A percentile compares a stretch with the other conserved stretches of the same genome.
phyloP scores from a whole-genome alignment of 2,329 filamentous ascomycete species.

The Talaromyces pinophilus region DNA sequence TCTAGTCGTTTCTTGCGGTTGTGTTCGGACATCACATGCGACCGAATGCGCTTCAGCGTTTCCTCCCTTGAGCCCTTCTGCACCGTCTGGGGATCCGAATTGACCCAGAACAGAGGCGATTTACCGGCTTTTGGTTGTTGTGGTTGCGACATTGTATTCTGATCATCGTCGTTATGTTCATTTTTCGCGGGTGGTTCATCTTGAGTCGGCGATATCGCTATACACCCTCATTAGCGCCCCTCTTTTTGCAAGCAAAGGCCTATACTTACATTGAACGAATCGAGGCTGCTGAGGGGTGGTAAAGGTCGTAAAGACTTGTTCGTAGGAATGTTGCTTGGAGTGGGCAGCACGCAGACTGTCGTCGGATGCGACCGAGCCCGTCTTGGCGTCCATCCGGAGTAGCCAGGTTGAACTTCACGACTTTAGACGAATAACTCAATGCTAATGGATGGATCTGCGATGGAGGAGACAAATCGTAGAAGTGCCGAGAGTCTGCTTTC shows the following conservation, averaged over 20 bases:
- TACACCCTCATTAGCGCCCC: not conserved
- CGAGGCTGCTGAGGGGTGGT: constrained; percentile 24
- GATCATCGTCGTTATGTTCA: constrained; percentile 7
- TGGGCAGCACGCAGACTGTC: constrained; percentile 24
- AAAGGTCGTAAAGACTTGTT: constrained; percentile 35
- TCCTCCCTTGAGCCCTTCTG: constrained; percentile 41
- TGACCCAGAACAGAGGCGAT: constrained; percentile 45
- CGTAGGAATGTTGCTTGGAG: constrained; percentile 26
- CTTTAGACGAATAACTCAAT: not conserved
- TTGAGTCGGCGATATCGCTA: not conserved
- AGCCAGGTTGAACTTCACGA: not conserved
- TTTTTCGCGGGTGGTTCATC: not conserved
- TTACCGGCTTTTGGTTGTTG: constrained; percentile 33
- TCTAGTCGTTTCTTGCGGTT: constrained; percentile 46
- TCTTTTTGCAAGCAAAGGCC: not conserved
- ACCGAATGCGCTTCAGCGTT: constrained; percentile 45
- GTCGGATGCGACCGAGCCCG: constrained; percentile 21
- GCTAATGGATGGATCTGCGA: not conserved
- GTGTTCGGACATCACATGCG: constrained; percentile 47
- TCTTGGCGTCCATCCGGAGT: constrained; percentile 36
- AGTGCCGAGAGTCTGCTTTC: not conserved
- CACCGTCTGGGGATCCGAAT: constrained; percentile 42
- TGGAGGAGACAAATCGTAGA: not conserved
- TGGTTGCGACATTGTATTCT: constrained; percentile 31
- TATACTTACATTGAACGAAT: constrained; percentile 15